phyloP scores from a whole-genome alignment of 352 stramenopile genomes.

The Lagenidium giganteum region DNA sequence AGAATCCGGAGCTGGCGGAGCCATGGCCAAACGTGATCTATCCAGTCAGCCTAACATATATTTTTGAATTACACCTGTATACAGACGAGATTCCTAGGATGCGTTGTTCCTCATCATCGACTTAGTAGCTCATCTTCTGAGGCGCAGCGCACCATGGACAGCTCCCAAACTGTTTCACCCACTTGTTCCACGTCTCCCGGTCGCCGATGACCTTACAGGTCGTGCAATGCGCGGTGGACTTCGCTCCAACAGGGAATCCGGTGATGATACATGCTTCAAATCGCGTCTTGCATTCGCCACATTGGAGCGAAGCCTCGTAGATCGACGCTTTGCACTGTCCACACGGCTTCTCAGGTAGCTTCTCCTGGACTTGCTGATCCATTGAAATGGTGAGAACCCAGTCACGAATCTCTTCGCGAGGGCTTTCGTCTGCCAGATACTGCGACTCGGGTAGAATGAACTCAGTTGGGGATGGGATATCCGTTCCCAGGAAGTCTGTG shows the following conservation, averaged over 20 bases:
- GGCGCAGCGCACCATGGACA: constrained; percentile 77
- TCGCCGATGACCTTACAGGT: constrained; percentile 86
- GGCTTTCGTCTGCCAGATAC: constrained; percentile 76
- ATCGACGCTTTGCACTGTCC: constrained; percentile 74
- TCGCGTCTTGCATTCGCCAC: constrained; percentile 67
- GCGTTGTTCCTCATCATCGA: too few species aligned
- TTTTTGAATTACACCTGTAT: background rate
- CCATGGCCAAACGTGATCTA: background rate
- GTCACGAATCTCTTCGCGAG: constrained; percentile 91
- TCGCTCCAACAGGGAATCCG: constrained; percentile 83
- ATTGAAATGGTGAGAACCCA: constrained; percentile 95
- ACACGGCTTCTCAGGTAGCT: constrained; percentile 74
- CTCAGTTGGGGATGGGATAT: constrained; percentile 84
- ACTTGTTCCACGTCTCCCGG: constrained; percentile 87
- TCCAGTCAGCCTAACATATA: constrained; percentile 1
- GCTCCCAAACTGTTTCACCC: constrained; percentile 82
- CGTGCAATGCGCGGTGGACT: constrained; percentile 85
- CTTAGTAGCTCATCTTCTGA: constrained; percentile 83
- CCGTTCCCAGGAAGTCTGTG: constrained; percentile 90
- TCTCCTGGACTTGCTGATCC: constrained; percentile 92
- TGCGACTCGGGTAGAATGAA: constrained; percentile 71
- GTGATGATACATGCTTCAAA: constrained; percentile 89
- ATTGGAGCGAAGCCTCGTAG: constrained; percentile 83
- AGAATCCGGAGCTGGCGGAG: too few species aligned
- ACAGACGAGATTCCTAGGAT: too few species aligned